phyloP scores from a whole-genome alignment of 495 filamentous ascomycete species.

The Usnea hakonensis region DNA sequence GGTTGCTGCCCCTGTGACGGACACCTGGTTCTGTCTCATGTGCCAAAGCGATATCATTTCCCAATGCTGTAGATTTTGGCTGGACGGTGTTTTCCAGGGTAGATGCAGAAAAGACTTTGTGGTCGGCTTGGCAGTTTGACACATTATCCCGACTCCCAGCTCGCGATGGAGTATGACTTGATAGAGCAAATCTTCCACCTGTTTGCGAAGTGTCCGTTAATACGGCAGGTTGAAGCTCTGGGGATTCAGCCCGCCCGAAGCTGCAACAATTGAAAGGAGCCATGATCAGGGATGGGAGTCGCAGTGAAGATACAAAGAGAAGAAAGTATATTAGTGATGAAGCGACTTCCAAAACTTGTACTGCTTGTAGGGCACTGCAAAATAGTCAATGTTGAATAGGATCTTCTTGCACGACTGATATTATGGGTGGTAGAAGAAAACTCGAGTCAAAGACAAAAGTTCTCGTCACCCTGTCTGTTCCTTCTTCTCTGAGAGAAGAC shows the following conservation, averaged over 20 bases:
- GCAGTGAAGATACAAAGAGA: not conserved
- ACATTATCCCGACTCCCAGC: not conserved
- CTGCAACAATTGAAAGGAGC: conserved; percentile 16
- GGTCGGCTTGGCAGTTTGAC: not conserved
- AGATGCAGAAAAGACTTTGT: conserved; percentile 2
- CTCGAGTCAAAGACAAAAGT: not conserved
- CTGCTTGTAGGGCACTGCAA: not conserved
- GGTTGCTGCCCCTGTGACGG: conserved; percentile 5
- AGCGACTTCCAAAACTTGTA: not conserved
- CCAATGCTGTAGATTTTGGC: not conserved
- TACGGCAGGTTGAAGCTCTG: conserved; percentile 10
- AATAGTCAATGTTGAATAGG: conserved; percentile 5
- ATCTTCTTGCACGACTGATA: not conserved
- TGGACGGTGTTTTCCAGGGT: not conserved
- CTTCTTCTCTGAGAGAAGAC: not conserved
- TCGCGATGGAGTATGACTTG: conserved; percentile 8
- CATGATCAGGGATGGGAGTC: conserved; percentile 2
- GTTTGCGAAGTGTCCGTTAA: conserved; percentile 6
- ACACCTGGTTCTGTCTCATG: not conserved
- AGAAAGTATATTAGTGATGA: not conserved
- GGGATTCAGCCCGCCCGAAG: conserved; percentile 11
- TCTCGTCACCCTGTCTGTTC: not conserved
- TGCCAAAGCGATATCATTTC: not conserved
- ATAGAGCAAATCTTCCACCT: conserved; percentile 16
- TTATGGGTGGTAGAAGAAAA: not conserved